Base-by-base conservation (phyloP, 805 yeast species). In the Millerozyma miso region DNA sequence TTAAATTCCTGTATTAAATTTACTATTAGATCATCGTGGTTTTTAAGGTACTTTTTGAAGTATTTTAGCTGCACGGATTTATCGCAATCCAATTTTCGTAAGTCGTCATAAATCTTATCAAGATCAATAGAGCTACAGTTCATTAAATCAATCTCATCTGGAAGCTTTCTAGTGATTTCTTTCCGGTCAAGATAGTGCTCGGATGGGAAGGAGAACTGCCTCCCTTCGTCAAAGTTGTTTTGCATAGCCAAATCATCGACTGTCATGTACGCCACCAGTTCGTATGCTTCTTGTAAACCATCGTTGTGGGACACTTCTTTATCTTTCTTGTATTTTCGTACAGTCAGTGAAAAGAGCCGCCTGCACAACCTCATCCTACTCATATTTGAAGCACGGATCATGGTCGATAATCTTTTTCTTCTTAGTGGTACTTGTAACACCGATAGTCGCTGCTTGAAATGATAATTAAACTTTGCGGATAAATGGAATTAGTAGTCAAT, bases 191-290 rank as follows among this genome's bases (percentile, higher is more conserved):
- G 47, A 47, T 54, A 64, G 51, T 65, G 72, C 19, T 62, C 62
- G 10, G 69, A 59, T 3, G 62, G 56, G 42, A 58, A 58, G 15
- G 67, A 55, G 42, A 67, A 63, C 43, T 59, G 70, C 35, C 55
- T 44, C n/a, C 67, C 67, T 37, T 60, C 55, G 43, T 65, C 71
- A 35, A 69, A 51, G 43, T 58, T 63, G 39, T 55, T 54, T 43
- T 69, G 73, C 18, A 67, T 56, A 38, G 48, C 46, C 23, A 69
- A 49, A 43, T 69, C 73, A 17, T 66, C 64, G n/a, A 56, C 55
- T 14, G 69, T 54, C 73, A 68, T 67, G 47, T 56, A 62, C 8
- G 65, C 61, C 12, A 64, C 49, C 32, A 55, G 56, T 16, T 59
- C 65, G 38, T 61, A 65, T 18, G 53, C 35, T 53, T 43, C 39